A percentile compares a stretch with the other conserved stretches of the same genome.
Conservation (phyloP, 768 basidiomycete genomes). For the Lactarius pseudohatsudake region DNA sequence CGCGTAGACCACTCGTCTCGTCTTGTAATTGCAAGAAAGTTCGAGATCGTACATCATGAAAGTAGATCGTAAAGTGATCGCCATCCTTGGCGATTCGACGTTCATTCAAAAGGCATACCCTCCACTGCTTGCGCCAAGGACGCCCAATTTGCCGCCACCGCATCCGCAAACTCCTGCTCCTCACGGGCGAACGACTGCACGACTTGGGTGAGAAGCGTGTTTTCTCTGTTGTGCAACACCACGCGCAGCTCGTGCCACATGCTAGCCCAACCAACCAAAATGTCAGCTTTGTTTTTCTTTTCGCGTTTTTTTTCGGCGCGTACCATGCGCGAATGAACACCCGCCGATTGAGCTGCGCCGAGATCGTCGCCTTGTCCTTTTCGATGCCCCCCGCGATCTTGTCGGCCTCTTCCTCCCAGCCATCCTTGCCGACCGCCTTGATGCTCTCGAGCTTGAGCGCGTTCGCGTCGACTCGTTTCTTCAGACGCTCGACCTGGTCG, state of each 20-base stretch:
- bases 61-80: constrained; percentile 17
- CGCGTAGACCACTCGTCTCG: neutral
- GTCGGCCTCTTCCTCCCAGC: constrained; percentile 87
- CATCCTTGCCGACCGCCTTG: constrained; percentile 68
- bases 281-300: neutral
- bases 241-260: constrained; percentile 97
- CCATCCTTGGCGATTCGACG: neutral
- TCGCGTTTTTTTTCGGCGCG: neutral
- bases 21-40: neutral
- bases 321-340: constrained; percentile 88
- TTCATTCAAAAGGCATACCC: constrained; percentile 82
- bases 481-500: constrained; percentile 85
- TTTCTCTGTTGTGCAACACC: constrained; percentile 88
- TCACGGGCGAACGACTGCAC: constrained; percentile 73
- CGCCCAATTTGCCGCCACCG: constrained; percentile 68
- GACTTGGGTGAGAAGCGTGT: constrained; percentile 71
- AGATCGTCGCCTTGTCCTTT: constrained; percentile 82
- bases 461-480: constrained; percentile 79
- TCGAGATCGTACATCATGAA: constrained; percentile 16
- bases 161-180: constrained; percentile 67
- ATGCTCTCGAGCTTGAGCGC: constrained; percentile 75
- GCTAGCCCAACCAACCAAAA: constrained; percentile 40
- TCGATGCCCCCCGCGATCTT: constrained; percentile 69
- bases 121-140: constrained; percentile 69
- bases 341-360: constrained; percentile 68